Percentiles rank a stretch among this genome's conserved stretches.
phyloP scores from a whole-genome alignment of 2,329 filamentous ascomycete genomes.

The Ceratocystis harringtonii region DNA sequence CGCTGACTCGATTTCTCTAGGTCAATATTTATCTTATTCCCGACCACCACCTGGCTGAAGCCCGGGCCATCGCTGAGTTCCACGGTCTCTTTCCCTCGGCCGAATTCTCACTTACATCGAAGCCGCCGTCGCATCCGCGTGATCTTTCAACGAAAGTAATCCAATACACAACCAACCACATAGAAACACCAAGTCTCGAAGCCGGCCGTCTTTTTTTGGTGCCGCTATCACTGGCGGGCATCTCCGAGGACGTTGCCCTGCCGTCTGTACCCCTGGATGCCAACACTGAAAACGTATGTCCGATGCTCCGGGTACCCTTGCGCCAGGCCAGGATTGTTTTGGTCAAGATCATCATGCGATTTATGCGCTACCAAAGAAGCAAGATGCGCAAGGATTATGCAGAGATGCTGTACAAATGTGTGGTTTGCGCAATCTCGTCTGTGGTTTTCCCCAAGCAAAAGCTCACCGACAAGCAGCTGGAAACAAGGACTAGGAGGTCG shows the following conservation, averaged over 20 bases:
- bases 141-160: neutral
- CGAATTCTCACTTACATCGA: constrained; percentile 9
- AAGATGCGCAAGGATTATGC: constrained; percentile 16
- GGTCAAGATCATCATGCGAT: constrained; percentile 6
- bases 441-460: constrained; percentile 4
- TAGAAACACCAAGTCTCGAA: constrained; percentile 12
- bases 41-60: constrained; percentile 5
- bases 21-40: constrained; percentile 15
- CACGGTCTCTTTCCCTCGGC: constrained; percentile 8
- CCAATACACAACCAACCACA: constrained; percentile 15
- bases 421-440: constrained; percentile 12
- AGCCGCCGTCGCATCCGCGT: neutral
- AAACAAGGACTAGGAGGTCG: neutral
- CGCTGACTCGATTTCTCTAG: neutral
- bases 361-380: constrained; percentile 12
- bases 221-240: constrained; percentile 6
- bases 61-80: constrained; percentile 8
- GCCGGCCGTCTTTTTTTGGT: constrained; percentile 15
- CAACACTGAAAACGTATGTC: constrained; percentile 11
- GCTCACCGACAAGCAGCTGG: neutral
- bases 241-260: neutral
- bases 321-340: constrained; percentile 6
- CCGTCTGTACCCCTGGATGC: neutral
- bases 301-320: constrained; percentile 6
- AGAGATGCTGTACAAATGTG: constrained; percentile 16